phyloP scores from a whole-genome alignment of 768 basidiomycete species.

The Termitomyces sp. region DNA sequence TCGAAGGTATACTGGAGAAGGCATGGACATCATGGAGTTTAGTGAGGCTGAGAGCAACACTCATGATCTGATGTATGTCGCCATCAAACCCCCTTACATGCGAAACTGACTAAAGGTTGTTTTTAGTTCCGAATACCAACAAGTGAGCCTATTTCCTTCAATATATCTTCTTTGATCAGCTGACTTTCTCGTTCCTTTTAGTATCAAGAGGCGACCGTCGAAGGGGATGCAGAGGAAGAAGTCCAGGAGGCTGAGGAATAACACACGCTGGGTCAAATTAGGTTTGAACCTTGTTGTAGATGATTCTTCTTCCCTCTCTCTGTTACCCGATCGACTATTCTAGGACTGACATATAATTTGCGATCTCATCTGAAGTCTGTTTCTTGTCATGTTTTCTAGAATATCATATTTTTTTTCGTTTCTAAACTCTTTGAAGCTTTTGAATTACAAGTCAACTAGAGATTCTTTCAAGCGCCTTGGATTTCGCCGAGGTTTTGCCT shows the following conservation, averaged over 20 bases:
- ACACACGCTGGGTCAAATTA: not conserved
- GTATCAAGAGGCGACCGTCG: slow-evolving; percentile 61
- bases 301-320: not conserved
- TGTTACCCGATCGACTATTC: not conserved
- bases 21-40: slow-evolving; percentile 88
- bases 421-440: too few relatives aligned
- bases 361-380: not conserved
- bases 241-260: not conserved
- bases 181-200: slow-evolving; percentile 21
- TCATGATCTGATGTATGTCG: slow-evolving; percentile 73
- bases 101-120: not conserved
- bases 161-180: not conserved
- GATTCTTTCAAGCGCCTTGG: not conserved
- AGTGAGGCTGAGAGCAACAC: slow-evolving; percentile 85
- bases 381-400: not conserved
- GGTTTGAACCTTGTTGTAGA: not conserved
- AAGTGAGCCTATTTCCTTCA: slow-evolving; percentile 40
- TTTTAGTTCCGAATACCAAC: slow-evolving; percentile 83
- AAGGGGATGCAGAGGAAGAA: slow-evolving; percentile 36
- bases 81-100: not conserved
- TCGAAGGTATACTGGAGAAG: slow-evolving; percentile 77
- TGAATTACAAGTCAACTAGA: not conserved
- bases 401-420: not conserved
- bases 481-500: not conserved
- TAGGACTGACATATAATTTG: not conserved